phyloP scores from a whole-genome alignment of 202 grass and related monocot species.

The Bolboschoenoplectus hybrid region DNA sequence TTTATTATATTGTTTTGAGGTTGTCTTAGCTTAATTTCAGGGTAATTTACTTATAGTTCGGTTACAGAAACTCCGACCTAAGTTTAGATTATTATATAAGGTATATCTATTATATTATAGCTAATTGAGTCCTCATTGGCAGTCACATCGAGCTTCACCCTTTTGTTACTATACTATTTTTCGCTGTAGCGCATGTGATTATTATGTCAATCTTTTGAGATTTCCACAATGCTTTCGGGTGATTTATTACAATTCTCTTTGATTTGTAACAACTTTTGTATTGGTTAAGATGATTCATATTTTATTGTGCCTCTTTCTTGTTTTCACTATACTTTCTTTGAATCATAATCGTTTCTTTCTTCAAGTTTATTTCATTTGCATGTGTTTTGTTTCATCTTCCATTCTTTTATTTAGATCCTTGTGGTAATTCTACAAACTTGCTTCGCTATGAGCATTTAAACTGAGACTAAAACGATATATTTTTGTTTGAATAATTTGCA shows the following conservation, averaged over 20 bases:
- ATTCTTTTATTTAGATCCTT: not conserved
- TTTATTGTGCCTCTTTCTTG: not conserved
- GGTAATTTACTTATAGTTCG: not conserved
- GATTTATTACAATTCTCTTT: not conserved
- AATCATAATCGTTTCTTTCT: not conserved
- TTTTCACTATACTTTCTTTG: not conserved
- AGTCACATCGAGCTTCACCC: not conserved
- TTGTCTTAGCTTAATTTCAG: not conserved
- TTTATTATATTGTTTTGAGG: not conserved
- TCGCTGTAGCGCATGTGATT: not conserved
- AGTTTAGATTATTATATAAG: not conserved
- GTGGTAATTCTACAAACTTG: not conserved
- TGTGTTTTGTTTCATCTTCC: constrained; percentile 12
- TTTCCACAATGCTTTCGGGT: constrained; percentile 9
- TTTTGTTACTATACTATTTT: not conserved
- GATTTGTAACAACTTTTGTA: not conserved
- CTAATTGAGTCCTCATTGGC: not conserved
- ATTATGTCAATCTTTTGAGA: not conserved
- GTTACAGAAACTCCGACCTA: not conserved
- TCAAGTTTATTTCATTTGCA: constrained; percentile 8
- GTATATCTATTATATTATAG: not conserved
- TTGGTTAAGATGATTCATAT: not conserved
- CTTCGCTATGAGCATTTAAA: not conserved
- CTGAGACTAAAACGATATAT: not conserved
- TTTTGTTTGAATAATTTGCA: constrained; percentile 13